Base-by-base conservation (phyloP, 2,329 filamentous ascomycete genomes). In the Sporothrix humicola region DNA sequence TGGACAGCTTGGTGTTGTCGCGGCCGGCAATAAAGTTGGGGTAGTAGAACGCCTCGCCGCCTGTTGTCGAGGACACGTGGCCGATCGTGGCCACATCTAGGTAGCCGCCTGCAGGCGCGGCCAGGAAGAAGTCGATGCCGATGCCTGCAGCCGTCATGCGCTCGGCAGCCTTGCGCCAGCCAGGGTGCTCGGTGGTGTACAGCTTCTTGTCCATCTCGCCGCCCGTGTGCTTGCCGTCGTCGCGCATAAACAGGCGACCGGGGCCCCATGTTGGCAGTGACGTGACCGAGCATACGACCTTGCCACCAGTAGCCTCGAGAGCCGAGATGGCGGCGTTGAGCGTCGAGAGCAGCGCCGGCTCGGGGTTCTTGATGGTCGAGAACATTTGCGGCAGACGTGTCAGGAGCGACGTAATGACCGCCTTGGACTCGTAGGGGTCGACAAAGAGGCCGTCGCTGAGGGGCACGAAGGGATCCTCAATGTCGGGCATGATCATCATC, bases 401-500 rank as follows among this genome's bases (percentile, higher is more conserved):
- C 69, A 99, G 87, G n/a, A 99, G 87, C n/a, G 92, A 92, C 3
- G 90, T 92, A 79, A 99, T 97, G 79, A 97, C 91, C 31, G 90
- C 85, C 80, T 88, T 89, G 50, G 94, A 96, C 81, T 97, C 93
- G 78, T 94, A 91, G 1, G 96, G 94, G 81, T 99, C 95, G 17
- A 98, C 95, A 81, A 98, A 98, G 10, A 99, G 86, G 17, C 95
- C 95, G 73, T 97, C 93, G 76, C 93, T 94, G 20, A 99, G 86
- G 2, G 96, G 95, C 17, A 98, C 90, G 81, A 99, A 99, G 0
- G 96, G 96, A 77, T 99, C 96, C 79, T 98, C 95, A 68, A 99
- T 88, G 80, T 99, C 96, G 3, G 96, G 93, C 93, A 99, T 97
- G 69, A 99, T 95, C 86, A 99, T 90, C 94, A 99, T 98, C 80